Evolutionary conservation across 73 alveolate genomes (phyloP).

Genomic region (Symbiodinium natans): DNA sequence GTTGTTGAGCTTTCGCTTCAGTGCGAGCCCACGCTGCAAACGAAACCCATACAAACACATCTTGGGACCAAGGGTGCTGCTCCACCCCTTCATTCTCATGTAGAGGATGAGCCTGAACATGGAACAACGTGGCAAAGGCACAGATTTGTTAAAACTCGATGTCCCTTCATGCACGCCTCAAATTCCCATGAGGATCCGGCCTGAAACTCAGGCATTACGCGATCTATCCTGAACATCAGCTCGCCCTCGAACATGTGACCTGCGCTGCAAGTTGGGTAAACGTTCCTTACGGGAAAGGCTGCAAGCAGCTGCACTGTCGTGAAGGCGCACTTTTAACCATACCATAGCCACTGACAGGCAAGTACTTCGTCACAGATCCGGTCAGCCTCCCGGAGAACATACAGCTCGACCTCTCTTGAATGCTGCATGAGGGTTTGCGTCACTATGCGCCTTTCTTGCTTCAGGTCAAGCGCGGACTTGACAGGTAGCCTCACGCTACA

Average conservation of each 20-base stretch:
- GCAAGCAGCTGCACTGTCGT: background rate
- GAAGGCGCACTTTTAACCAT: slow-evolving; percentile 66
- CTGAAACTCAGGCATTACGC: slow-evolving; percentile 87
- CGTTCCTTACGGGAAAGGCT: background rate
- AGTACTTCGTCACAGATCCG: slow-evolving; percentile 64
- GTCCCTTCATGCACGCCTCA: too few relatives aligned
- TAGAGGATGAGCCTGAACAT: slow-evolving; percentile 63
- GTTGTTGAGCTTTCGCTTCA: too few relatives aligned
- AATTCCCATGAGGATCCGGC: background rate
- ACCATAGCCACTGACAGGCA: slow-evolving; percentile 82
- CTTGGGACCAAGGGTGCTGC: background rate
- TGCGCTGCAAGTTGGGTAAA: background rate
- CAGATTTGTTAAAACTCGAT: too few relatives aligned
- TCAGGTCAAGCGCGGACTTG: slow-evolving; percentile 81
- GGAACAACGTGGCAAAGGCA: background rate
- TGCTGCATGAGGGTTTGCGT: background rate
- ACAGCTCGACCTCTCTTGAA: background rate
- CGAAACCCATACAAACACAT: background rate
- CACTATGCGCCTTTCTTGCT: slow-evolving; percentile 51
- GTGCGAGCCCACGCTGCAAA: too few relatives aligned
- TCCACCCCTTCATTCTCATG: slow-evolving; percentile 87
- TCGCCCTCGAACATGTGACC: slow-evolving; percentile 94
- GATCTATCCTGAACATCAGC: slow-evolving; percentile 81
- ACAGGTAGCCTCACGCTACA: slow-evolving; percentile 26
- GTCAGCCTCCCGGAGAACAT: background rate